These are phyloP conservation scores for Hippophae gyantsensis DNA, from an alignment of 306 rosid genomes.

Conservation along the genomic window DNA sequence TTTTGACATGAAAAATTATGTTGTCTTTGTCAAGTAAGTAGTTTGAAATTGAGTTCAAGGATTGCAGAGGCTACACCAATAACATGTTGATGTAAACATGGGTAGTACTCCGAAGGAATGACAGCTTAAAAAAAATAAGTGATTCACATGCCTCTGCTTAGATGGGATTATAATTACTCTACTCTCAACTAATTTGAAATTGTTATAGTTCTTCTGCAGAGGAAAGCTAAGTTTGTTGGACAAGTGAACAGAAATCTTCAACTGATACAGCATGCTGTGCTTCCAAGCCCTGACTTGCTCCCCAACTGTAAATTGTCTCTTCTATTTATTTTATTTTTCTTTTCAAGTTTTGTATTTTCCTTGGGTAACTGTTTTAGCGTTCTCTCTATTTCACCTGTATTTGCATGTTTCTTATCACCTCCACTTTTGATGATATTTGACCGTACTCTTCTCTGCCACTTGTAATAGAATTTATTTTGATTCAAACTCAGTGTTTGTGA, in stretches of 20 bases:
- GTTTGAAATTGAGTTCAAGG: not conserved
- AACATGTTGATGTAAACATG: not conserved
- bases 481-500: not conserved
- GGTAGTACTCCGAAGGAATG: not conserved
- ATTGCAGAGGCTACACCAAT: not conserved
- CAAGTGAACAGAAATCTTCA: too few relatives aligned
- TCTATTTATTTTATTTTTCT: too few relatives aligned
- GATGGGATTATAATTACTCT: too few relatives aligned
- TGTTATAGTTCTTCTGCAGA: too few relatives aligned
- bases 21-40: slow-evolving; percentile 34
- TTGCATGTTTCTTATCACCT: slow-evolving; percentile 16
- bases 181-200: too few relatives aligned
- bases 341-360: slow-evolving; percentile 16
- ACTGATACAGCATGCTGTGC: too few relatives aligned
- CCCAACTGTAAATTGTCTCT: too few relatives aligned
- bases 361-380: slow-evolving; percentile 26
- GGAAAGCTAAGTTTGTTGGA: too few relatives aligned
- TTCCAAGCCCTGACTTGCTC: too few relatives aligned
- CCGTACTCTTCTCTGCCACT: slow-evolving; percentile 18
- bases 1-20: slow-evolving; percentile 10
- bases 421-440: slow-evolving; percentile 25
- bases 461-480: slow-evolving; percentile 5
- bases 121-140: not conserved
- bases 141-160: too few relatives aligned
- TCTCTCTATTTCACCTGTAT: slow-evolving; percentile 24